phyloP scores from a whole-genome alignment of 108 stramenopile species.

The Cyclotella sp. region DNA sequence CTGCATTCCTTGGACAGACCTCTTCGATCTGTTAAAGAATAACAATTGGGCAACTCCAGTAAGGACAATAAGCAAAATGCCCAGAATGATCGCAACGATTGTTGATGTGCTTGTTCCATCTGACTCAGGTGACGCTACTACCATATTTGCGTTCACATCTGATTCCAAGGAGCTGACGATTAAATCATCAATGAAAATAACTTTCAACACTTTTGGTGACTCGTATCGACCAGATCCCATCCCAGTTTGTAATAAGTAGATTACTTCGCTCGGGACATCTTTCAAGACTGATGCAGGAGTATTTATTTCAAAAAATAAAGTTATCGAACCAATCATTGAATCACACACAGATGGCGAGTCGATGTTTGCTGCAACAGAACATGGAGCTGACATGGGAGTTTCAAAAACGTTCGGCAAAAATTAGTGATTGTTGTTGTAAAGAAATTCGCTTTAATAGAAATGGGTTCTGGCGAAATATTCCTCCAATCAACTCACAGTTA shows the following conservation, averaged over 20 bases:
- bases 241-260: slow-evolving; percentile 31
- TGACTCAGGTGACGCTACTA: slow-evolving; percentile 7
- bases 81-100: slow-evolving; percentile 24
- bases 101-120: slow-evolving; percentile 7
- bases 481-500: slow-evolving; percentile 16
- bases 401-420: neutral
- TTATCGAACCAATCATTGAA: slow-evolving; percentile 40
- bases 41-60: slow-evolving; percentile 6
- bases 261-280: slow-evolving; percentile 20
- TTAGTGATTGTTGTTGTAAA: too few relatives aligned
- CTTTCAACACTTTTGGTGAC: slow-evolving; percentile 26
- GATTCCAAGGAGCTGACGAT: slow-evolving; percentile 8
- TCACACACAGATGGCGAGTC: slow-evolving; percentile 36
- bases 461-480: neutral
- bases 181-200: slow-evolving; percentile 36
- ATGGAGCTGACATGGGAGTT: slow-evolving; percentile 17
- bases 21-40: slow-evolving; percentile 14
- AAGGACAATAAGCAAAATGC: slow-evolving; percentile 12
- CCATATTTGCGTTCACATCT: neutral
- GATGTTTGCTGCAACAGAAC: slow-evolving; percentile 28
- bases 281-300: slow-evolving; percentile 11
- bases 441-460: too few relatives aligned
- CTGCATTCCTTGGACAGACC: neutral
- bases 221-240: slow-evolving; percentile 45
- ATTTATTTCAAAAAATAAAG: slow-evolving; percentile 17